Conservation (phyloP, 129 eudicot genomes). For the Cynara cardunculus region DNA sequence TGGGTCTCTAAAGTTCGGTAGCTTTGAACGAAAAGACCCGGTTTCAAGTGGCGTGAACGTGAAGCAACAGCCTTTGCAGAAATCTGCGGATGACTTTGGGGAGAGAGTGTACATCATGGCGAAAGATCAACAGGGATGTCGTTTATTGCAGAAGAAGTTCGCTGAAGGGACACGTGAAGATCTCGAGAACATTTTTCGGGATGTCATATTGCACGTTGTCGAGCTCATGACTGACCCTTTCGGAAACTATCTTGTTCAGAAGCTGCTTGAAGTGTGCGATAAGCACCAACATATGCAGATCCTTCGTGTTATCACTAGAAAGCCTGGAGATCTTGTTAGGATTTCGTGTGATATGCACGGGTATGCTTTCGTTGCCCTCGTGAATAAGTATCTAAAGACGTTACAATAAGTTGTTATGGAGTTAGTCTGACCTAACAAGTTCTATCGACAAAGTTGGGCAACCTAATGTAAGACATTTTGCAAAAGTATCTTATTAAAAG, state of each 20-base stretch:
- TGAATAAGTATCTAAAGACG: neutral
- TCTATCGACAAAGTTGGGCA: too few species aligned
- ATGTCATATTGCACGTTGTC: constrained; percentile 45
- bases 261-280: constrained; percentile 54
- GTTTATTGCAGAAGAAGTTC: constrained; percentile 48
- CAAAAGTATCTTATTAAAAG: too few species aligned
- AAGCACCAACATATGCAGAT: constrained; percentile 51
- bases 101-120: constrained; percentile 49
- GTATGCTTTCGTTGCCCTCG: constrained; percentile 20
- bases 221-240: constrained; percentile 59
- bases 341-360: constrained; percentile 59
- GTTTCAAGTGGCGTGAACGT: constrained; percentile 30
- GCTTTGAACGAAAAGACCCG: constrained; percentile 43
- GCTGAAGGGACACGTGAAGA: constrained; percentile 49
- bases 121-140: constrained; percentile 62
- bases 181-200: constrained; percentile 38
- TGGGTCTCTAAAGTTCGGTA: constrained; percentile 44
- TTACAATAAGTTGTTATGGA: neutral
- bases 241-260: constrained; percentile 59
- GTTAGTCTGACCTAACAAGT: too few species aligned
- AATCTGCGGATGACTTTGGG: constrained; percentile 32
- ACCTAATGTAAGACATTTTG: too few species aligned
- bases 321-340: constrained; percentile 56
- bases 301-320: constrained; percentile 43
- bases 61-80: constrained; percentile 23